Evolutionary conservation across 768 basidiomycete species (phyloP).

Genomic region (Boletus pseudo-olivaceus): DNA sequence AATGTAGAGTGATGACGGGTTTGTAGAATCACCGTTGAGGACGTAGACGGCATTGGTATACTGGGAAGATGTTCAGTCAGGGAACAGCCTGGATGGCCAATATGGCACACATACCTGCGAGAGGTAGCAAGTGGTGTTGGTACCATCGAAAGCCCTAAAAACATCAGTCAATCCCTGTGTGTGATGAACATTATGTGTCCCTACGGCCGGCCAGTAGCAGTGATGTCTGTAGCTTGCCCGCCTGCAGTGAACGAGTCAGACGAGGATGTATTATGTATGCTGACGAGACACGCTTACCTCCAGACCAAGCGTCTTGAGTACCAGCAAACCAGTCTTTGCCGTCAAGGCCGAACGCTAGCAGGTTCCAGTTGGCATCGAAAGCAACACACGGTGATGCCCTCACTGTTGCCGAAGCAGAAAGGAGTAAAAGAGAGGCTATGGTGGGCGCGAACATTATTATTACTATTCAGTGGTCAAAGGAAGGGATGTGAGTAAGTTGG

Average conservation of each 20-base stretch:
- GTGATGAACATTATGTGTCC: conserved; percentile 23
- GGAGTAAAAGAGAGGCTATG: conserved; percentile 53
- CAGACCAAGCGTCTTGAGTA: conserved; percentile 62
- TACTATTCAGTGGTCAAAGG: not conserved
- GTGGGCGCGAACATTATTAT: conserved; percentile 41
- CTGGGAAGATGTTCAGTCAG: conserved; percentile 35
- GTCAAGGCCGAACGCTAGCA: conserved; percentile 81
- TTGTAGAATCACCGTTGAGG: conserved; percentile 69
- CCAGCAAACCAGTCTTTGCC: conserved; percentile 85
- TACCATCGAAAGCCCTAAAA: conserved; percentile 60
- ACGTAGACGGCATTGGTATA: conserved; percentile 87
- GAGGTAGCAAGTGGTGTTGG: conserved; percentile 67
- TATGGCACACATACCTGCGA: conserved; percentile 47
- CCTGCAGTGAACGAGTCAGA: conserved; percentile 16
- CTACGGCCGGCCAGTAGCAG: conserved; percentile 74
- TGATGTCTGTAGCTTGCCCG: conserved; percentile 58
- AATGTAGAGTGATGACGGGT: conserved; percentile 70
- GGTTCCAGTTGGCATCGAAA: conserved; percentile 79
- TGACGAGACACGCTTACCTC: conserved; percentile 35
- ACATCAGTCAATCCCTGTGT: not conserved
- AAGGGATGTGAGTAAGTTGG: not conserved
- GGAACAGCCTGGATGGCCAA: not conserved
- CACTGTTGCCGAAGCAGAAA: conserved; percentile 34
- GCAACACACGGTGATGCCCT: conserved; percentile 60
- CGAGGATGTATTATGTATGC: not conserved